Evolutionary conservation across 2,329 filamentous ascomycete species (phyloP), one percentile per base, ranked within the genome.

Genomic region (Talaromyces marneffei): DNA sequence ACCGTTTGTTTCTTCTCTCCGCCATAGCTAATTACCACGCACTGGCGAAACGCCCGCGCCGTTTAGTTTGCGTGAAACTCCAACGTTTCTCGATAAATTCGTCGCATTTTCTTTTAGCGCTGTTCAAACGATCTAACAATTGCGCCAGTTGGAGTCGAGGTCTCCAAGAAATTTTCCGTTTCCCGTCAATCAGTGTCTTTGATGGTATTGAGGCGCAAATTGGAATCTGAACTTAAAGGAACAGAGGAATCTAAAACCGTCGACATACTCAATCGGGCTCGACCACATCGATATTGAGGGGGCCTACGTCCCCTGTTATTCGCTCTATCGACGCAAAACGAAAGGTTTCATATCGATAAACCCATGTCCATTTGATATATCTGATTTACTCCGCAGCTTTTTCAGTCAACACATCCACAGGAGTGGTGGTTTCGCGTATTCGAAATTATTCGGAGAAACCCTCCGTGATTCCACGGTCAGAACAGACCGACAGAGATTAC

Each of bases 1-100:
- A 40, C n/a, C 5, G 27, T 18, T 9, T 12, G 20, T 33, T 20
- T 52, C 44, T 3, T 18, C 27, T 31, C n/a, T 33, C n/a, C 10
- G 46, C 48, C 10, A 20, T 33, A 35, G 48, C 9, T 52, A 52
- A 52, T 52, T 33, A 52, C 48, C 48, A 52, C 48, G 48, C 48
- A 52, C 27, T 52, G 29, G 48, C 46, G 48, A 52, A 33, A 33
- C 9, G 29, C 48, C 10, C 29, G 48, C 29, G 29, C 46, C 46
- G 27, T 25, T 59, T 62, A 60, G 23, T 56, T 25, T 56, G 29
- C 25, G 20, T 40, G 53, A n/a, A 31, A 27, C 53, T 27, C n/a
- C 53, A 56, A 27, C 53, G 27, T 27, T 27, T 40, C 35, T 56
- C 18, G 31, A 44, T 44, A 27, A 40, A 10, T 20, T 14, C 35